These are phyloP conservation scores for Fusarium sp. DNA, from an alignment of 2,329 filamentous ascomycete species.

Conservation along the genomic window DNA sequence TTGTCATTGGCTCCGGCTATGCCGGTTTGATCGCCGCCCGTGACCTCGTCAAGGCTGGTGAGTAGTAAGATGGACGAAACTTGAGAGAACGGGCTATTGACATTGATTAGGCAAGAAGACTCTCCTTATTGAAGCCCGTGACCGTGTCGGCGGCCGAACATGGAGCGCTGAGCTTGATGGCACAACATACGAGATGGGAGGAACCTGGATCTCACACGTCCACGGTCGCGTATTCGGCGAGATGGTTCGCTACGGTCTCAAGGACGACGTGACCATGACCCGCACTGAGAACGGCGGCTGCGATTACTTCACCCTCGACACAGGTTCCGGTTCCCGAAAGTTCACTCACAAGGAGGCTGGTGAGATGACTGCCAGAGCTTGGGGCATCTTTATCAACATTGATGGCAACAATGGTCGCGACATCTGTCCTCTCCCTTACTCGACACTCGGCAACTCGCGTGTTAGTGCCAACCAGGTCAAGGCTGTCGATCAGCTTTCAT, in stretches of 20 bases:
- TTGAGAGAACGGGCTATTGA: too few relatives aligned
- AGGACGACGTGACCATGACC: slow-evolving; percentile 8
- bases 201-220: slow-evolving; percentile 14
- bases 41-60: slow-evolving; percentile 13
- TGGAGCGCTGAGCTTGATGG: slow-evolving; percentile 11
- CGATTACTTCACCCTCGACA: slow-evolving; percentile 10
- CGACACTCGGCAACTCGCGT: neutral
- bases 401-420: slow-evolving; percentile 6
- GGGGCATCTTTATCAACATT: slow-evolving; percentile 14
- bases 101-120: slow-evolving; percentile 10
- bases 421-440: slow-evolving; percentile 4
- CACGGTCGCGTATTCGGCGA: slow-evolving; percentile 9
- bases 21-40: slow-evolving; percentile 10
- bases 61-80: too few relatives aligned
- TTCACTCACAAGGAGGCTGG: slow-evolving; percentile 6
- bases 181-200: slow-evolving; percentile 16
- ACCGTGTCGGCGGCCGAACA: slow-evolving; percentile 14
- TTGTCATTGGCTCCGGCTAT: slow-evolving; percentile 3
- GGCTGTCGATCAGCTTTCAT: slow-evolving; percentile 5
- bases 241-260: slow-evolving; percentile 15
- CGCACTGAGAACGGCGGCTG: slow-evolving; percentile 6
- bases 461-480: slow-evolving; percentile 3
- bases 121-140: slow-evolving; percentile 15
- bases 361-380: slow-evolving; percentile 4
- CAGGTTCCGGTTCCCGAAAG: neutral